Evolutionary conservation across 495 filamentous ascomycete genomes (phyloP), one percentile per base, ranked within the genome.

Genomic region (Sphaerosporella brunnea): DNA sequence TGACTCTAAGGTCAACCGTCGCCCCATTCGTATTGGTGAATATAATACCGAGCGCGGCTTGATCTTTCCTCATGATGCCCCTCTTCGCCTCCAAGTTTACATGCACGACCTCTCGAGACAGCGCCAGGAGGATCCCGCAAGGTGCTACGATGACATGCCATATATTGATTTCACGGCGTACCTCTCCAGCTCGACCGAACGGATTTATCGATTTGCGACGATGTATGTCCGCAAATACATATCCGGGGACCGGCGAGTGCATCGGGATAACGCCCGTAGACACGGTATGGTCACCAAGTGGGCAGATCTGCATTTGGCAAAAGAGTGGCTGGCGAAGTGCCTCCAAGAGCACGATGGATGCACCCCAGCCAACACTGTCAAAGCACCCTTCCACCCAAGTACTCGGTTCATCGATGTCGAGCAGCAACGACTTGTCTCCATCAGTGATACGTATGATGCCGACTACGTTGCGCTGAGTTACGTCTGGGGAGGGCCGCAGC

Each of bases 381-480:
- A 13, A 7, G 37, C 15, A 19, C 10, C n/a, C 10, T 21, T 40
- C 10, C 37, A 40, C 18, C n/a, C n/a, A 9, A 15, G n/a, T 13
- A 40, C 37, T 10, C 15, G 7, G 20, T 40, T 40, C 18, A 40
- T 40, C 37, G 37, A 40, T 18, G 37, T 40, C 10, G 2, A 40
- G 37, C n/a, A 40, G 21, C n/a, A 40, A 13, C n/a, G 20, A 9
- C 37, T 40, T 7, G 37, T 40, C 37, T 1, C 2, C 2, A 40
- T 40, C 10, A 40, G n/a, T 9, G 37, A 40, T 9, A 3, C 20
- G 2, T 2, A 15, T 2, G 37, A 40, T 10, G n/a, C 37, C 10
- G 13, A 20, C 1, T 40, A 16, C 18, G 25, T 47, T 10, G 44
- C 44, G 2, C 36, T 56, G 47, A 56, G 53, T 28, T 56, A 56